phyloP scores from a whole-genome alignment of 2,329 filamentous ascomycete species.

The Harringtonia lauricola region DNA sequence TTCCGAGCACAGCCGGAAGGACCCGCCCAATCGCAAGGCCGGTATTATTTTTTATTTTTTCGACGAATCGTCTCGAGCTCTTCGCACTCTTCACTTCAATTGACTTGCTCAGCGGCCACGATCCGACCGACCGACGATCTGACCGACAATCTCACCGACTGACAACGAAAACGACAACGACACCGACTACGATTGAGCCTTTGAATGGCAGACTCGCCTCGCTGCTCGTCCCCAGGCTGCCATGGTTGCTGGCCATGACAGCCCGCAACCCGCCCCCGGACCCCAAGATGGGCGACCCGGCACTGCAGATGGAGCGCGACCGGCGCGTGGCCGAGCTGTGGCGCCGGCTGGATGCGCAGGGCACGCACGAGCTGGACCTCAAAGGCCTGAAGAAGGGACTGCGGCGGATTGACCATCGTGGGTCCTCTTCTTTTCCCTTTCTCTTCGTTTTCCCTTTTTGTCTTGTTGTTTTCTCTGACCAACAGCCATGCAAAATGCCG shows the following conservation, averaged over 20 bases:
- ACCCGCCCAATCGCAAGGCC: too few relatives aligned
- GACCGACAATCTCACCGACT: not conserved
- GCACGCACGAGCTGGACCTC: conserved; percentile 71
- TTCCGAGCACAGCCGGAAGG: too few relatives aligned
- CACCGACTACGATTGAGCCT: too few relatives aligned
- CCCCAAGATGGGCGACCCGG: not conserved
- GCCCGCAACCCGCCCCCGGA: conserved; percentile 1
- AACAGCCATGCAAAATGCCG: conserved; percentile 78
- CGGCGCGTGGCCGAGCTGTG: conserved; percentile 75
- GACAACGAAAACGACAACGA: conserved; percentile 3
- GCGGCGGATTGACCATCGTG: conserved; percentile 84
- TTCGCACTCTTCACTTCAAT: too few relatives aligned
- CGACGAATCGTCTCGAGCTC: too few relatives aligned
- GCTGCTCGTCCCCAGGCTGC: not conserved
- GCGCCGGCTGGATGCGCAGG: conserved; percentile 66
- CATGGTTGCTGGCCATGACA: conserved; percentile 4
- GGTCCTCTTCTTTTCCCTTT: conserved; percentile 16
- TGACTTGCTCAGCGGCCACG: conserved; percentile 9
- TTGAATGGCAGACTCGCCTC: too few relatives aligned
- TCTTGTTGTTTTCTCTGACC: not conserved
- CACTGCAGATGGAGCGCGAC: conserved; percentile 62
- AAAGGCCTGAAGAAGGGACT: conserved; percentile 76
- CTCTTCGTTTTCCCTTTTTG: not conserved
- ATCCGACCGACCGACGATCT: not conserved
- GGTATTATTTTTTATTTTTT: too few relatives aligned